Evolutionary conservation across 1,284 basidiomycete species (phyloP).

Genomic region (Trichosporon ovoides): DNA sequence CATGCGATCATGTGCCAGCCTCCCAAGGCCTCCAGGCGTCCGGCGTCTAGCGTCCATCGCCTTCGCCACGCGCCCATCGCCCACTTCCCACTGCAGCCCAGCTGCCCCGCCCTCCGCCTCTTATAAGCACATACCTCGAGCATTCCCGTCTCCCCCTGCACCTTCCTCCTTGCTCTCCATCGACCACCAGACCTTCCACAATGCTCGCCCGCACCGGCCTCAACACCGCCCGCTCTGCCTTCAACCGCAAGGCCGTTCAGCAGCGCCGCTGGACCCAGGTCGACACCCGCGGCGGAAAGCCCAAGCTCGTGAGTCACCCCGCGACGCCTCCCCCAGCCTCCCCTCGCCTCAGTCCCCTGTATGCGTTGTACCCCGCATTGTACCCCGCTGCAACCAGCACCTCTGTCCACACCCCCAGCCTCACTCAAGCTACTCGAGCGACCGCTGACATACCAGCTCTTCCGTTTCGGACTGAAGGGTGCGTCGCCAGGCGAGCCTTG

Average conservation of each 20-base stretch:
- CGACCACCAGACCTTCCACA: background rate
- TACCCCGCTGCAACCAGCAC: background rate
- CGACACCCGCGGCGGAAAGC: conserved; percentile 35
- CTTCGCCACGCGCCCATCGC: too few species aligned
- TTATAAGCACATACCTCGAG: background rate
- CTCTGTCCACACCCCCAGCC: too few species aligned
- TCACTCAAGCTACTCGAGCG: too few species aligned
- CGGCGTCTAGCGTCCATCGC: too few species aligned
- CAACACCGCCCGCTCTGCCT: conserved; percentile 6
- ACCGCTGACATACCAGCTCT: conserved; percentile 32
- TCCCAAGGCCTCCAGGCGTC: too few species aligned
- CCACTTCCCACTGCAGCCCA: too few species aligned
- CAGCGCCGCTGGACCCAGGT: conserved; percentile 32
- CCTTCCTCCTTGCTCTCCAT: background rate
- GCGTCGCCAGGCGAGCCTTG: background rate
- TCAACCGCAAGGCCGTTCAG: conserved; percentile 15
- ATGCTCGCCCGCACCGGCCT: conserved; percentile 11
- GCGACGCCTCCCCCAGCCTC: background rate
- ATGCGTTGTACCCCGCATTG: background rate
- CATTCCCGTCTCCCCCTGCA: background rate
- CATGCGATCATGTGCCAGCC: too few species aligned
- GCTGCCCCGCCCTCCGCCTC: too few species aligned
- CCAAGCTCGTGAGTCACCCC: conserved; percentile 41
- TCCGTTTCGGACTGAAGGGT: conserved; percentile 45
- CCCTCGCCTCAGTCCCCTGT: background rate